Conservation (phyloP, 208 protist species). For the Trypanosoma caninum region DNA sequence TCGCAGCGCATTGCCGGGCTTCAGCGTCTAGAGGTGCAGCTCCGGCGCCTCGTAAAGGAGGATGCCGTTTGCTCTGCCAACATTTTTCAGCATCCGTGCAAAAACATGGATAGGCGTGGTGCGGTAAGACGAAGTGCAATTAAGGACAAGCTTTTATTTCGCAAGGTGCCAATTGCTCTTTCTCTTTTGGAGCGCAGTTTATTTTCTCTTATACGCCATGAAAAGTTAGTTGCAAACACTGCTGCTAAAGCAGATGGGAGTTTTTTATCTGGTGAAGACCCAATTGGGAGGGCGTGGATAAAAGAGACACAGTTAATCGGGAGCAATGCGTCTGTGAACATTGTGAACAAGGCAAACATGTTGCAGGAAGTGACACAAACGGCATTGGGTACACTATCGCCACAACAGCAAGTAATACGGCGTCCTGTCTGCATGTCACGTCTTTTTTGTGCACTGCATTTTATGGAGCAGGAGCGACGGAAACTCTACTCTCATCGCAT, state of each 20-base stretch:
- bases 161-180: constrained; percentile 54
- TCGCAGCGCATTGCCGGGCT: constrained; percentile 31
- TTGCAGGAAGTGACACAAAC: not conserved
- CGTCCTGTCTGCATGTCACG: constrained; percentile 15
- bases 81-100: not conserved
- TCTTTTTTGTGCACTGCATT: constrained; percentile 37
- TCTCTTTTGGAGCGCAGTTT: constrained; percentile 74
- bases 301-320: no score
- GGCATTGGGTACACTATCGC: not conserved
- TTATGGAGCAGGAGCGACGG: constrained; percentile 46
- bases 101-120: not conserved
- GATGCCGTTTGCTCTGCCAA: not conserved
- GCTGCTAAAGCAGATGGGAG: not conserved
- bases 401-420: not conserved
- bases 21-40: constrained; percentile 19
- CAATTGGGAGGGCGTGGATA: no score
- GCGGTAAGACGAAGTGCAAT: not conserved
- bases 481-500: constrained; percentile 25
- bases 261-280: not conserved
- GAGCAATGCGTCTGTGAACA: no score
- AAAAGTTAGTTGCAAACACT: not conserved
- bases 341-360: not conserved
- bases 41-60: constrained; percentile 19
- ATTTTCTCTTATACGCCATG: constrained; percentile 1
- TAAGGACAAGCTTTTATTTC: constrained; percentile 62